Conservation (phyloP, 306 rosid genomes). For the Casuarina glauca region DNA sequence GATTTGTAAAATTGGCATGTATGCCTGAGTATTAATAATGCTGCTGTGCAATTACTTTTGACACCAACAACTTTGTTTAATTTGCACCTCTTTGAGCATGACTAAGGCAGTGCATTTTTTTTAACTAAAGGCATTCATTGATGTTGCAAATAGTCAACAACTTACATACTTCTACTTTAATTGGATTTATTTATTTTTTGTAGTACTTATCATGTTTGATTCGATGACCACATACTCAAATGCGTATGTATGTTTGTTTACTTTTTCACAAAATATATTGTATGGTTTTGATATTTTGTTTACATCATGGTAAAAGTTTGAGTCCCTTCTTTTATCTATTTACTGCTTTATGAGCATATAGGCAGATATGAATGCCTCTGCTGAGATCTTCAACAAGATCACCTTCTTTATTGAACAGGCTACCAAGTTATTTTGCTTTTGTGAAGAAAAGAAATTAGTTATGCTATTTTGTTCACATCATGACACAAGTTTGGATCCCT, state of each 20-base stretch:
- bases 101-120: not conserved
- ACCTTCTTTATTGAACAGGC: not conserved
- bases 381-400: not conserved
- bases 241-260: too few species aligned
- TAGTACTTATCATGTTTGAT: too few species aligned
- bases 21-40: slow-evolving; percentile 8
- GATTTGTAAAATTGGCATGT: slow-evolving; percentile 15
- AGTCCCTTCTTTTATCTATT: not conserved
- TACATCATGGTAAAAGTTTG: not conserved
- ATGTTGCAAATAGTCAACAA: not conserved
- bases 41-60: not conserved
- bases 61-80: not conserved
- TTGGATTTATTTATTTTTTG: too few species aligned
- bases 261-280: too few species aligned
- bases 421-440: not conserved
- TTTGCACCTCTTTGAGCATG: not conserved
- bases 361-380: not conserved
- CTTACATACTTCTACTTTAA: not conserved
- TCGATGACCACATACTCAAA: too few species aligned
- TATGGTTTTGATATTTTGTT: not conserved
- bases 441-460: not conserved
- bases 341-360: not conserved
- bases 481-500: not conserved
- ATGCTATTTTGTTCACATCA: not conserved
- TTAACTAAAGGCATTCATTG: not conserved